These are phyloP conservation scores for Lepiota brunneoincarnata DNA, from an alignment of 768 basidiomycete genomes.

Conservation along the genomic window DNA sequence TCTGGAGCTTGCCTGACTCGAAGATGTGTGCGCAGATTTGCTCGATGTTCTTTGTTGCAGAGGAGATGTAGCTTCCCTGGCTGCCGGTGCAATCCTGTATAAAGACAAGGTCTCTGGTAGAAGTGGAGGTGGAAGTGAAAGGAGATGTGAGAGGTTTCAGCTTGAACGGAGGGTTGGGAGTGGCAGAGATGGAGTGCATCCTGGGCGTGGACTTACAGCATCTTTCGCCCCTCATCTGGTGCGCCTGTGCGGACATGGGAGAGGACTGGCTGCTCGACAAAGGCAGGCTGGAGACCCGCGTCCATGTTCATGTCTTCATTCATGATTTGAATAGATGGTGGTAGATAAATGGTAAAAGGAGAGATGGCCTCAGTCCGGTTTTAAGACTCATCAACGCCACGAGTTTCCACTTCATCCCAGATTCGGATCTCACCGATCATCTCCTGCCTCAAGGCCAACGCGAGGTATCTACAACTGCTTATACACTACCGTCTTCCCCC, in stretches of 20 bases:
- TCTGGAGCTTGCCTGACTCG: conserved; percentile 88
- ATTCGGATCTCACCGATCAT: conserved; percentile 16
- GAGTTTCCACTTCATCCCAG: conserved; percentile 10
- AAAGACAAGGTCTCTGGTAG: conserved; percentile 83
- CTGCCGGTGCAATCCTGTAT: conserved; percentile 95
- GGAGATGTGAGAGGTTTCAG: conserved; percentile 58
- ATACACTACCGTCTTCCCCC: conserved; percentile 40
- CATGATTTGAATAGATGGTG: conserved; percentile 43
- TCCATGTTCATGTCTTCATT: conserved; percentile 81
- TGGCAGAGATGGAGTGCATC: conserved; percentile 11
- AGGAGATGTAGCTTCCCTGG: conserved; percentile 88
- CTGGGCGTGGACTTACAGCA: conserved; percentile 23
- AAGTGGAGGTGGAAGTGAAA: conserved; percentile 16
- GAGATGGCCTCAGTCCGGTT: not conserved
- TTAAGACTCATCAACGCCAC: conserved; percentile 11
- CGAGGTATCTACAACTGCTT: conserved; percentile 3
- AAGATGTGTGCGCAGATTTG: conserved; percentile 93
- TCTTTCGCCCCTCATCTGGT: conserved; percentile 20
- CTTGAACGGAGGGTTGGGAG: conserved; percentile 47
- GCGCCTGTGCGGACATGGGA: conserved; percentile 13
- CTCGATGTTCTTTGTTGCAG: conserved; percentile 95
- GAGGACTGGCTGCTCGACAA: conserved; percentile 28
- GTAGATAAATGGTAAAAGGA: conserved; percentile 7
- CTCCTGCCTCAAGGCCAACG: conserved; percentile 5
- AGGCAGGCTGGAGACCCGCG: conserved; percentile 32